Base-by-base conservation (phyloP, 2,329 filamentous ascomycete species). In the Ophiostoma angusticollis region DNA sequence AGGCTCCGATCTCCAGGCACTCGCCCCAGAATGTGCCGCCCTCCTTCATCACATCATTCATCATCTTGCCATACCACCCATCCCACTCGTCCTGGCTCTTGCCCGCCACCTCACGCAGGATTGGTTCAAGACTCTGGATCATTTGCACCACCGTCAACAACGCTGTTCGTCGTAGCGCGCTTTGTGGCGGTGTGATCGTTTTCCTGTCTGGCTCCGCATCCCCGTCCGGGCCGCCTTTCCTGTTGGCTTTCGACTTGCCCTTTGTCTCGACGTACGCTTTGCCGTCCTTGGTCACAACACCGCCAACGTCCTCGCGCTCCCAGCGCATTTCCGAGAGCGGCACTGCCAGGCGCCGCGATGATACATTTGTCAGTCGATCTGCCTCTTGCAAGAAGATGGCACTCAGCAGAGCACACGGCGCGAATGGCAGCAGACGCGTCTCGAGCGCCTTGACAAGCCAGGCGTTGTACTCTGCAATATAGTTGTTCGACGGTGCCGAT, bases 11-110 rank as follows among this genome's bases (percentile, higher is more conserved):
- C 52, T 75, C 84, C 16, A 95, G 62, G 58, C 85, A 93, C 58
- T 95, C 87, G 34, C 87, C 86, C 64, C 77, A 86, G 34, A 74
- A 77, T 14, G 83, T 79, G 16, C 84, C 83, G 39, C 77, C 78
- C 44, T 89, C 80, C 55, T 80, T 77, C 53, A 93, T 70, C 52
- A 95, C 60, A 58, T 91, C 81, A 33, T 74, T 73, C 70, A 85
- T 89, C 80, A 94, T 84, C 58, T 80, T 84, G 29, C 79, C 77
- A 61, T 83, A 76, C 87, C 87, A 95, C 30, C 76, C 68, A 56
- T 93, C 83, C 86, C 86, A 95, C 61, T 95, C 87, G 49, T 93
- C 85, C 53, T 83, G 76, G 51, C 80, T 84, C 65, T 93, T 93
- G 12, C 80, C 82, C 52, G 82, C 93, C 32, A 77, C 75, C 51